A percentile compares a stretch with the other conserved stretches of the same genome.
Conservation (phyloP, 1,284 basidiomycete species). For the Gymnopus androsaceus region DNA sequence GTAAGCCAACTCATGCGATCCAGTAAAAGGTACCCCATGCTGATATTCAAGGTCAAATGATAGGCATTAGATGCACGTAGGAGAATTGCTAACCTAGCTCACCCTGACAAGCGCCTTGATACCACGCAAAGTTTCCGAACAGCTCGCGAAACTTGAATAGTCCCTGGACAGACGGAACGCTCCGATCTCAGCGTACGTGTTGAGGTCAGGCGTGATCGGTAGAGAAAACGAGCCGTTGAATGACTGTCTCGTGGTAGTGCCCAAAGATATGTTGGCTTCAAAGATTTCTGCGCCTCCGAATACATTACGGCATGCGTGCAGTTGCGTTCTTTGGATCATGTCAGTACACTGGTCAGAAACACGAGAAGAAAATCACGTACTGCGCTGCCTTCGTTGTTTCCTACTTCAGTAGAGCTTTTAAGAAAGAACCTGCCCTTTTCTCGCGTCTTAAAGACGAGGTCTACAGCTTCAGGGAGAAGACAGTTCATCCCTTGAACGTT, state of each 20-base stretch:
- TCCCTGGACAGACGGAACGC: constrained; percentile 71
- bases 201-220: constrained; percentile 60
- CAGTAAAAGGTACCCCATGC: constrained; percentile 40
- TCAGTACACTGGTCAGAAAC: constrained; percentile 3
- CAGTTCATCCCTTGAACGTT: constrained; percentile 58
- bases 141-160: constrained; percentile 70
- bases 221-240: constrained; percentile 70
- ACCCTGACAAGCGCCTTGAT: constrained; percentile 69
- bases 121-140: constrained; percentile 67
- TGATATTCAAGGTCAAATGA: constrained; percentile 17
- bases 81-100: constrained; percentile 41
- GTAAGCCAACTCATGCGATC: constrained; percentile 79
- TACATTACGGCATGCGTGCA: constrained; percentile 80
- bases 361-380: constrained; percentile 47
- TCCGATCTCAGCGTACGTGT: constrained; percentile 61
- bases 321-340: constrained; percentile 61
- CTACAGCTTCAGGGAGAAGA: constrained; percentile 76
- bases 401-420: constrained; percentile 90
- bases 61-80: constrained; percentile 3
- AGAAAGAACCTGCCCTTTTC: constrained; percentile 82
- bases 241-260: constrained; percentile 86
- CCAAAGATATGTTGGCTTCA: constrained; percentile 82
- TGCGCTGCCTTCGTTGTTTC: constrained; percentile 90
- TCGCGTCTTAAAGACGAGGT: constrained; percentile 77
- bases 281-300: constrained; percentile 92